These are phyloP conservation scores for Botryotinia calthae DNA, from an alignment of 2,329 filamentous ascomycete genomes.

Conservation along the genomic window DNA sequence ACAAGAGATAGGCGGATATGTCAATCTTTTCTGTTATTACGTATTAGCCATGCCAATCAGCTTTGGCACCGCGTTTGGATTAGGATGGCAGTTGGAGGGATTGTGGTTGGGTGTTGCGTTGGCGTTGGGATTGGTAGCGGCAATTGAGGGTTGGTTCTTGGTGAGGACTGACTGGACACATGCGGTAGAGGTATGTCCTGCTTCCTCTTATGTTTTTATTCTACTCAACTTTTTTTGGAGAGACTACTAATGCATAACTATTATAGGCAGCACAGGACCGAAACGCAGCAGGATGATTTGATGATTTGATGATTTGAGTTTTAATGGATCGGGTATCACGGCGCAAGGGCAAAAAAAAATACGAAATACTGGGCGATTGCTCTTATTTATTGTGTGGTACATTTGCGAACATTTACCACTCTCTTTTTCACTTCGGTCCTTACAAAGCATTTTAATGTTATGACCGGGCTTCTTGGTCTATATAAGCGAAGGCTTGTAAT, in stretches of 20 bases:
- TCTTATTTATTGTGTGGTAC: background rate
- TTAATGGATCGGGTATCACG: background rate
- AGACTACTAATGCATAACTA: background rate
- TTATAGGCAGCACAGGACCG: constrained; percentile 51
- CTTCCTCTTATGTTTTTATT: background rate
- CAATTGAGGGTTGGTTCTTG: constrained; percentile 57
- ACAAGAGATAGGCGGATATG: constrained; percentile 86
- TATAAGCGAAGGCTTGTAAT: background rate
- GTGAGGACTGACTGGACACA: constrained; percentile 53
- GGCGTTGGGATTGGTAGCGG: constrained; percentile 51
- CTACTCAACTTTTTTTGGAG: background rate
- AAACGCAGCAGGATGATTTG: constrained; percentile 46
- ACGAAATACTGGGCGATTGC: background rate
- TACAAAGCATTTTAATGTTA: background rate
- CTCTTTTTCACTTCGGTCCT: background rate
- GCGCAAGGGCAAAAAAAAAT: background rate
- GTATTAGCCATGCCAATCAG: constrained; percentile 79
- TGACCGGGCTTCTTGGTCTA: background rate
- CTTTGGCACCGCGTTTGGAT: constrained; percentile 72
- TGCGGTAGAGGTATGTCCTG: constrained; percentile 48
- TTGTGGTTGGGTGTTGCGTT: constrained; percentile 79
- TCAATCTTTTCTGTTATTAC: constrained; percentile 86
- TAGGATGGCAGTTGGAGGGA: constrained; percentile 74
- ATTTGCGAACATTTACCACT: background rate
- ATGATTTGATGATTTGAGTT: background rate